Base-by-base conservation (phyloP, 495 filamentous ascomycete species). In the Aspergillus ellipticus region DNA sequence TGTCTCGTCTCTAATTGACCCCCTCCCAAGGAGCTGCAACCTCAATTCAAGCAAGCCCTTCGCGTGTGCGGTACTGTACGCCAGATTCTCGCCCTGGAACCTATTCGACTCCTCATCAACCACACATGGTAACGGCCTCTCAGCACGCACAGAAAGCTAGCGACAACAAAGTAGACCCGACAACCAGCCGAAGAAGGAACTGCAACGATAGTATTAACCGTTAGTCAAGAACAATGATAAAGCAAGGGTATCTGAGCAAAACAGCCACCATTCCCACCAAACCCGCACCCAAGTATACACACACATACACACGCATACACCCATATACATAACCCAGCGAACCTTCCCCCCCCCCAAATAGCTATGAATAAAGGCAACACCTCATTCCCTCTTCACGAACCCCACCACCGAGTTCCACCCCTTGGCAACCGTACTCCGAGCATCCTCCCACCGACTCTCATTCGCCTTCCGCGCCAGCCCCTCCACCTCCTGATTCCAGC, bases 401-500 rank as follows among this genome's bases (percentile, higher is more conserved):
- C 57, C 62, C 37, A 58, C 41, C 11, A 66, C 61, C 48, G 65
- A 59, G 10, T 64, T 73, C 68, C 69, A 75, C 0, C 67, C 65
- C 19, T 70, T 65, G 11, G 50, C 57, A 6, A 69, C 71, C 2
- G 68, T 66, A 26, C 85, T 80, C 56, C 85, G 78, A 41, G 82
- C 77, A 50, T 76, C 78, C 42, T 77, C 71, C 83, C 83, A 89
- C 61, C 86, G 79, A 56, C 75, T 82, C n/a, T 73, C 79, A 66
- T 88, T 80, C 42, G 81, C 82, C 81, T 86, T 87, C 46, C 74
- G 76, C n/a, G 86, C 85, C 49, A 84, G 76, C 39, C 71, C 74
- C 65, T 88, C 82, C 26, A 93, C 71, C 71, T 93, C 89, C 41
- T 78, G 70, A 64, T 94, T 93, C 89, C 89, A 94, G 45, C 79